phyloP scores from a whole-genome alignment of 2,329 filamentous ascomycete species.

The Aureobasidium zeae region DNA sequence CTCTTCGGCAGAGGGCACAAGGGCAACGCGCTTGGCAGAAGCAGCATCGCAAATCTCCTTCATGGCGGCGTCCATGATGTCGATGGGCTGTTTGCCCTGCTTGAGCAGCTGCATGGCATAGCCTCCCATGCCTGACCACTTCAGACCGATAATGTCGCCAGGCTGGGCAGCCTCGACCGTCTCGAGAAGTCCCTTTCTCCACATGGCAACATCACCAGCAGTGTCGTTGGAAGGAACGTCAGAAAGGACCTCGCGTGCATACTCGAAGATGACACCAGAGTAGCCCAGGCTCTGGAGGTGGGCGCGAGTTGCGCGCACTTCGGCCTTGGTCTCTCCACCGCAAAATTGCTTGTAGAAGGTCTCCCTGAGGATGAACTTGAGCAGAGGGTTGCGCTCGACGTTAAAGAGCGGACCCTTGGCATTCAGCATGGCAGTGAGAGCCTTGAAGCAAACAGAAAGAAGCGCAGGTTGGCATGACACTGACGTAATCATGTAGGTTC shows the following conservation, averaged over 20 bases:
- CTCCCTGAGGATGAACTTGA: conserved; percentile 62
- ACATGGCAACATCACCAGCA: conserved; percentile 56
- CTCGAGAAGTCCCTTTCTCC: conserved; percentile 64
- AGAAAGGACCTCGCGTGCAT: conserved; percentile 68
- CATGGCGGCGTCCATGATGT: conserved; percentile 59
- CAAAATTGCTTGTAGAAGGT: conserved; percentile 92
- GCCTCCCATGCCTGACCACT: conserved; percentile 73
- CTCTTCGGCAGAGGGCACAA: conserved; percentile 84
- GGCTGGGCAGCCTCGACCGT: conserved; percentile 51
- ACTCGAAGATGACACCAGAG: conserved; percentile 73
- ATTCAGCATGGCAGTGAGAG: conserved; percentile 62
- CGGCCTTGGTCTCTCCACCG: conserved; percentile 61
- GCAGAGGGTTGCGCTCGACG: conserved; percentile 64
- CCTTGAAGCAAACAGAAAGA: conserved; percentile 57
- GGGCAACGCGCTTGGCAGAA: conserved; percentile 55
- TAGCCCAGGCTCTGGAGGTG: conserved; percentile 67
- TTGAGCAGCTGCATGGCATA: conserved; percentile 60
- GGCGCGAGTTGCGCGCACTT: conserved; percentile 58
- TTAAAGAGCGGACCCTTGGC: conserved; percentile 57
- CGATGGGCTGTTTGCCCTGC: conserved; percentile 52
- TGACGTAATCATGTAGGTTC: conserved; percentile 58
- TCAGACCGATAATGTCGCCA: conserved; percentile 48
- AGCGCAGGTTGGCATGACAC: conserved; percentile 63
- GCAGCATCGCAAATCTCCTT: conserved; percentile 67
- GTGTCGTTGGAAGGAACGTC: conserved; percentile 45